Base-by-base conservation (phyloP, 192 early-diverging fungal genomes). In the Coemansia sp. region DNA sequence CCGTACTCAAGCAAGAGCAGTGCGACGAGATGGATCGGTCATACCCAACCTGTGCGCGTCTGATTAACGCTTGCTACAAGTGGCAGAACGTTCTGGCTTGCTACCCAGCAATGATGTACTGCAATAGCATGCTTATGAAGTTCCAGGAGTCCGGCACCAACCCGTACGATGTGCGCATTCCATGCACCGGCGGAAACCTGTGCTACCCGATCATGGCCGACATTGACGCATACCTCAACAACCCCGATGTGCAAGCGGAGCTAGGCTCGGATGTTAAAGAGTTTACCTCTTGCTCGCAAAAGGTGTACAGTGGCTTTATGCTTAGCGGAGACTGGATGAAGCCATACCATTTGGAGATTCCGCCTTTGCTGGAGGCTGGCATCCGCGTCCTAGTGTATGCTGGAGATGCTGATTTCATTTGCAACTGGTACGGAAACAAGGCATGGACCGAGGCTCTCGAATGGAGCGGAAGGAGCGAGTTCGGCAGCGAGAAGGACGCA, bases 321-420 rank as follows among this genome's bases (percentile, higher is more conserved):
- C 68, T 91, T 46, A 83, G 81, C 30, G 94, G 92, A 31, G 94
- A 94, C 79, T 92, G 85, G 87, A 92, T 91, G 89, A 82, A 83
- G 53, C 92, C 92, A 18, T 93, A 84, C 58, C 80, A 83, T 27
- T 54, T 42, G 9, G 80, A 82, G 59, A 61, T 90, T 8, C 83
- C 85, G 25, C 81, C 79, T 18, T 63, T 95, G 51, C 84, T 97
- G 27, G 88, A 85, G 36, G 84, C 81, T 51, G 88, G 88, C 29
- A 80, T 95, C 58, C 85, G 86, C 22, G 80, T 95, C 9, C 63
- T 98, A 32, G 79, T 98, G 21, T 96, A 95, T 71, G 88, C 89
- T 53, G 94, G 95, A 31, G 93, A 95, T 52, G 89, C 89, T 3
- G 93, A 95, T 72, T 95, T 84, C 66, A 93, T 93, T 56, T 95